Evolutionary conservation across 129 eudicot genomes (phyloP), one percentile per base, ranked within the genome.

Genomic region (Pittosporum tobira): DNA sequence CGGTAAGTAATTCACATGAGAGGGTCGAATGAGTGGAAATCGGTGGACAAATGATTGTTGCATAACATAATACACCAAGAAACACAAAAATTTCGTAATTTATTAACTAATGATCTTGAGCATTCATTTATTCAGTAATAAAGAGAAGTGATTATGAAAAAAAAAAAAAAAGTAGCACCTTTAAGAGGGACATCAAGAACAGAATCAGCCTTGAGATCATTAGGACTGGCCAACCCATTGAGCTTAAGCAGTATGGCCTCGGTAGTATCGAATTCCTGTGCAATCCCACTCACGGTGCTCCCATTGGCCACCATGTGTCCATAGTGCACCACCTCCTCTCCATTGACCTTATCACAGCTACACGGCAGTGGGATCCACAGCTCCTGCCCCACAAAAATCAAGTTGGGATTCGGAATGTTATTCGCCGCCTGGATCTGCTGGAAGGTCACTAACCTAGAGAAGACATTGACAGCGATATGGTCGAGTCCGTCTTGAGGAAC

Each of bases 291-390:
- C 37, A 90, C 70, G 19, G 82, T 16, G 26, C 36, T 69, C 19
- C 87, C 84, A 16, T 21, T 6, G 16, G 67, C 25, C 56, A 83
- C 95, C 66, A 75, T 6, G 52, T 80, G 58, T 1, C 89, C 97
- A 15, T 82, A 90, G 54, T 90, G 97, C 27, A 90, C 75, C 65
- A 80, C 95, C 70, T 31, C 4, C 63, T 69, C 63, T 0, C 94
- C 94, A 3, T 58, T 81, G 28, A 85, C 94, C 1, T 75, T 81
- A 67, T 90, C 94, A 19, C 95, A 90, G 77, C 97, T 85, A 49
- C 97, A 90, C 26, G 97, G 97, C 66, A 90, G 73, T 13, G 95
- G 97, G 34, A 90, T 78, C 82, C 80, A 67, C 64, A 90, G 61
- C 65, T 62, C 20, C 65, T 80, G 84, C 0, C 83, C 97, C 1